phyloP scores from a whole-genome alignment of 202 grass and related monocot species.

The Setaria italica region DNA sequence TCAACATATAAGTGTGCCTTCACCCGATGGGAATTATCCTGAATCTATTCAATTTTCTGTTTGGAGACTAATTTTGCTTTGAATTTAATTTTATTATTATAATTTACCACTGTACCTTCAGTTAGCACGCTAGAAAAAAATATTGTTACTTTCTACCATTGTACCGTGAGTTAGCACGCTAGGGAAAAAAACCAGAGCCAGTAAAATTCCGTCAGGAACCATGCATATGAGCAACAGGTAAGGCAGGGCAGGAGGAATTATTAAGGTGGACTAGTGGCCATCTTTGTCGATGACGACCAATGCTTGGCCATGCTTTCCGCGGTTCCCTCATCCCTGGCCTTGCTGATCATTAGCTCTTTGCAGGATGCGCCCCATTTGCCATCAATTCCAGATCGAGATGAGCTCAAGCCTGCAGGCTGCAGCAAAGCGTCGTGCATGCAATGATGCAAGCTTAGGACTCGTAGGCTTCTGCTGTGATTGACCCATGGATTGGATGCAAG shows the following conservation, averaged over 20 bases:
- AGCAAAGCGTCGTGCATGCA: slow-evolving; percentile 36
- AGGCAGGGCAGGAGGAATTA: slow-evolving; percentile 33
- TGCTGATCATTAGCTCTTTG: slow-evolving; percentile 48
- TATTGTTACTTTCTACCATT: background rate
- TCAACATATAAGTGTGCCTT: background rate
- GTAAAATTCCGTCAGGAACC: background rate
- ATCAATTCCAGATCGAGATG: slow-evolving; percentile 51
- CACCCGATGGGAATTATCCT: background rate
- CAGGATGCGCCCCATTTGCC: slow-evolving; percentile 43
- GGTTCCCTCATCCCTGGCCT: slow-evolving; percentile 32
- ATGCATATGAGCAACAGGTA: slow-evolving; percentile 19
- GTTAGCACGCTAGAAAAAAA: background rate
- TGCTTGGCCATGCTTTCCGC: slow-evolving; percentile 41
- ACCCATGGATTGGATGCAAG: slow-evolving; percentile 41
- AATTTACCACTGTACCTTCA: background rate
- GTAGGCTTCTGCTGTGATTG: slow-evolving; percentile 21
- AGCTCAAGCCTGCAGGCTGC: slow-evolving; percentile 38
- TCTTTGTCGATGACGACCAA: slow-evolving; percentile 50
- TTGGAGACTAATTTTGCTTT: background rate
- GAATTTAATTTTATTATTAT: no score
- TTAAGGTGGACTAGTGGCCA: slow-evolving; percentile 48
- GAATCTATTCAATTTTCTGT: background rate
- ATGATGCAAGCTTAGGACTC: slow-evolving; percentile 41
- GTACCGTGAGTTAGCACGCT: background rate
- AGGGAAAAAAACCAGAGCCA: background rate